Evolutionary conservation across 805 yeast genomes (phyloP), one percentile per base, ranked within the genome.

Genomic region (Starmera caribaea): DNA sequence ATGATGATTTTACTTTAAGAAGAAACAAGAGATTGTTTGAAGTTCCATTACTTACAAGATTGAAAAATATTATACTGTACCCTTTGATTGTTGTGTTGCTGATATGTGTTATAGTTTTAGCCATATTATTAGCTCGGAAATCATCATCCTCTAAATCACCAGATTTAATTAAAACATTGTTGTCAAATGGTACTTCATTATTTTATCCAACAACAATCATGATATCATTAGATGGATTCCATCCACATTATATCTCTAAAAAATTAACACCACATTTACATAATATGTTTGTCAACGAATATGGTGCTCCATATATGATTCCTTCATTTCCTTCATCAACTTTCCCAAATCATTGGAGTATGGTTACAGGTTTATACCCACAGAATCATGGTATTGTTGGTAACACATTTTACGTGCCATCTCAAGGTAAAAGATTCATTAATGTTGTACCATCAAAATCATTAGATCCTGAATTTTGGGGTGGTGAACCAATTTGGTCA

Each of bases 271-370:
- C 97, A 1, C 65, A 75, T 30, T 53, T 89, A 55, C 79, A 82
- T 52, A 58, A 66, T 9, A 57, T 89, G 56, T 60, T 77, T 45
- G 46, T 66, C 4, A 59, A 73, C 21, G 71, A 66, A 5, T 71
- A 65, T 38, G 81, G 79, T 13, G 76, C 87, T 4, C 96, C 97
- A 1, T 87, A 74, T 53, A 85, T 90, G 90, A 61, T 63, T 8
- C 95, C 97, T 1, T 73, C 87, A 3, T 87, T 88, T 55, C 97
- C 97, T 4, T 75, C 95, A 1, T 82, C 86, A 17, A 84, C 96
- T 1, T 85, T 86, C 50, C 92, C 96, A 1, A 89, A 90, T 56
- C 95, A 88, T 58, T 90, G 95, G 90, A 78, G 95, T 0, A 57
- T 89, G 47, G 81, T 82, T 2, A 90, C 97, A 0, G 97, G 97